Evolutionary conservation across 179 eudicot species (phyloP), one percentile per base, ranked within the genome.

Genomic region (Nepenthes alata): DNA sequence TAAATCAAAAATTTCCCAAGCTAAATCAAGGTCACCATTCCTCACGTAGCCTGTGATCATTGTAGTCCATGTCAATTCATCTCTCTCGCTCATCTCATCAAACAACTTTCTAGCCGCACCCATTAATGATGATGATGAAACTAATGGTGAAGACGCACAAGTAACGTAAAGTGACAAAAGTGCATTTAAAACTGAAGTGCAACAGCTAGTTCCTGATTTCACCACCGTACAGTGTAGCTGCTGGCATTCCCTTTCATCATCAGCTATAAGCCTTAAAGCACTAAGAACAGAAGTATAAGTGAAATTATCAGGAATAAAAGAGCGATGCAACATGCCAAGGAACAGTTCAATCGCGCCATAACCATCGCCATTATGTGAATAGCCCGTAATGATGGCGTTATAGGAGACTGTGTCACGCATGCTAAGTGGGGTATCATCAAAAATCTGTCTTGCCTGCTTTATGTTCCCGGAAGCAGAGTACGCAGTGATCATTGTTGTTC

Each of bases 331-430:
- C 88, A 85, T 78, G 3, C 72, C 67, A 16, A 70, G 65, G 57
- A 83, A 85, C 70, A 83, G 62, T 37, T 57, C 59, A 38, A 87
- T 53, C 3, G 85, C 94, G 1, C 78, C 81, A 52, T 65, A 73
- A 0, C 97, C 95, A 53, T 90, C 93, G 7, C 67, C 75, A 60
- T 73, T 70, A 57, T 70, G 86, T 25, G 82, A 72, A 65, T 77
- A 83, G 65, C 81, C 86, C 5, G 95, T 85, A 58, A 90, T 87
- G 89, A 90, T 81, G 12, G 97, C 81, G 37, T 90, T 90, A 59
- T 78, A 85, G 60, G 74, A 72, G 56, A 90, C 87, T 1, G 74
- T 78, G 55, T 91, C 96, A 0, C 96, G 78, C 0, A 80, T 66
- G 12, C 52, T 55, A 44, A 83, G 49, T 0, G 91, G 94, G 59